Evolutionary conservation across 306 rosid species (phyloP), one percentile per base, ranked within the genome.

Genomic region (Cicer yamashitae): DNA sequence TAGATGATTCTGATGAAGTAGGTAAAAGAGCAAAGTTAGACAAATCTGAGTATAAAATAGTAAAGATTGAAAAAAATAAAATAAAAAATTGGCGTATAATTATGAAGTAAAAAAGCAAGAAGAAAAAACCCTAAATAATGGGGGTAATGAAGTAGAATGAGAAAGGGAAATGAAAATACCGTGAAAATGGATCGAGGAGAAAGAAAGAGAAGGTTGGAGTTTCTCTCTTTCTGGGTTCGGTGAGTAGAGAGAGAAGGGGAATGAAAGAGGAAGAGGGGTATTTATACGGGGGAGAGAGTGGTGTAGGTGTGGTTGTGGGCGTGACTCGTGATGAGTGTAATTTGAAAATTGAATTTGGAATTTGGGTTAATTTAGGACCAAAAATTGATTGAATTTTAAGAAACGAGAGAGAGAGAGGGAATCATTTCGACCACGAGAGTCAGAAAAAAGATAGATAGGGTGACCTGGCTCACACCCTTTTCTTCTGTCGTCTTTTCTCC

Each of bases 351-450:
- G 77, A 73, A 82, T 41, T 72, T 73, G 45, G n/a, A 63, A 63
- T 37, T 59, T 71, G 9, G 68, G 51, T 1, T 30, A 30, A 30
- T 30, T 75, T 71, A 65, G 46, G 63, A 64, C 51, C 51, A 25
- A 58, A 72, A n/a, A 30, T 30, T 30, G 34, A 30, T 73, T 43
- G 76, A 73, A 58, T 60, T 22, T 44, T 68, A 74, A 80, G 38
- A 60, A 52, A 70, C 6, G 5, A 15, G 18, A 34, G 78, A 46
- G 83, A 73, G 50, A 61, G 68, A 73, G 70, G 57, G 83, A 75
- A 83, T 83, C 81, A 83, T 83, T 79, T 43, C 75, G 10, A 70
- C 78, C 86, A 83, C 86, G 81, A 75, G 86, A 80, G 13, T 22
- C 18, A 3, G 44, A 34, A 34, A 60, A 83, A 56, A 65, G 83